These are phyloP conservation scores for Neurospora sp. DNA, from an alignment of 2,329 filamentous ascomycete genomes.

Conservation along the genomic window DNA sequence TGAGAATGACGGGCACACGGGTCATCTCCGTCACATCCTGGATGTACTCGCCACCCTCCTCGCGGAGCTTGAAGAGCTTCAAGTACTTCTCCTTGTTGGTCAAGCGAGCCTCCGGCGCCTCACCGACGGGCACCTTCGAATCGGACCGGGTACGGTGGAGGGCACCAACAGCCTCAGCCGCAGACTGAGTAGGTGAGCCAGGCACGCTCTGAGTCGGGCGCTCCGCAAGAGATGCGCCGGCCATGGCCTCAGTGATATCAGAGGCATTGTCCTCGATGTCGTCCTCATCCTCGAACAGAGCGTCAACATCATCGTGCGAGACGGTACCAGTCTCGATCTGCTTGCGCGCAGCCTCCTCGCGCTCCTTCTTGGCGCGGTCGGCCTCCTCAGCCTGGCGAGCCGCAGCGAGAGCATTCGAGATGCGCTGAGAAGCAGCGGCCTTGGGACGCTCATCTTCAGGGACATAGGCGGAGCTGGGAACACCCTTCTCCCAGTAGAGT, in stretches of 20 bases:
- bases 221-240: slow-evolving; percentile 79
- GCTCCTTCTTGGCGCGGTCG: slow-evolving; percentile 71
- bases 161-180: slow-evolving; percentile 51
- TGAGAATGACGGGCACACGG: slow-evolving; percentile 90
- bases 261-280: slow-evolving; percentile 83
- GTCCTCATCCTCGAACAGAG: slow-evolving; percentile 60
- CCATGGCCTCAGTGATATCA: slow-evolving; percentile 82
- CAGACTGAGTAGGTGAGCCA: slow-evolving; percentile 73
- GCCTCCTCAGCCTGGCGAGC: slow-evolving; percentile 74
- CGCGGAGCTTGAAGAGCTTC: slow-evolving; percentile 76
- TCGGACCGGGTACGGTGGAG: slow-evolving; percentile 88
- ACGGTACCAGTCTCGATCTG: slow-evolving; percentile 93
- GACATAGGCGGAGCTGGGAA: slow-evolving; percentile 89
- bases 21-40: slow-evolving; percentile 99
- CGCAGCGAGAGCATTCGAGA: slow-evolving; percentile 64
- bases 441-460: slow-evolving; percentile 95
- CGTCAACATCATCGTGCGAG: slow-evolving; percentile 84
- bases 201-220: slow-evolving; percentile 93
- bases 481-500: slow-evolving; percentile 99
- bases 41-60: slow-evolving; percentile 91
- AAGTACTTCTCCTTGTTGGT: slow-evolving; percentile 96
- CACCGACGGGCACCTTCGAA: slow-evolving; percentile 71
- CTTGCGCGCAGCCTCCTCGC: slow-evolving; percentile 83
- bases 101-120: slow-evolving; percentile 68
- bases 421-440: slow-evolving; percentile 61